phyloP scores from a whole-genome alignment of 2,329 filamentous ascomycete genomes.

The Microcyclospora tardicrescens region DNA sequence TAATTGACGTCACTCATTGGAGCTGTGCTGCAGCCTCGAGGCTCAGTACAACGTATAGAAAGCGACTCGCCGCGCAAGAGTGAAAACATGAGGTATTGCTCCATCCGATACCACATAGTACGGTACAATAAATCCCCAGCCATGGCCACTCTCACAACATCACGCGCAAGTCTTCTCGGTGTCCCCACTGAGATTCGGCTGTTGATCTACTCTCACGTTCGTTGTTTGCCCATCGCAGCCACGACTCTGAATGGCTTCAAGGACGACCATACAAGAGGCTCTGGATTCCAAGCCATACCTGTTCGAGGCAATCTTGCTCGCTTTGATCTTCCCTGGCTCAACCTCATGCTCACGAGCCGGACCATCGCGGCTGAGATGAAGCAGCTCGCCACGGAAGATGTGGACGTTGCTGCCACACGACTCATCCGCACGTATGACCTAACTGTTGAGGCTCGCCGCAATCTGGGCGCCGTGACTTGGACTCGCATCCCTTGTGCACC shows the following conservation, averaged over 20 bases:
- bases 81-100: too few species aligned
- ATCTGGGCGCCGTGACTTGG: conserved; percentile 7
- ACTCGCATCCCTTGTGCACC: conserved; percentile 10
- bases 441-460: conserved; percentile 2
- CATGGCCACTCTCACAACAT: too few species aligned
- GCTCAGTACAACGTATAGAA: too few species aligned
- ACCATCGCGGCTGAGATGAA: conserved; percentile 7
- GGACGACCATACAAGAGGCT: background rate
- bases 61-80: too few species aligned
- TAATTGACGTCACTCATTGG: too few species aligned
- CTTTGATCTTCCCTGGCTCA: conserved; percentile 10
- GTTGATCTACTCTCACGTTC: conserved; percentile 1
- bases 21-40: too few species aligned
- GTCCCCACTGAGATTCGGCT: conserved; percentile 2
- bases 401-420: background rate
- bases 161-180: conserved; percentile 1
- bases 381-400: conserved; percentile 1
- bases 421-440: conserved; percentile 6
- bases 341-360: conserved; percentile 9
- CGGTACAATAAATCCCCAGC: too few species aligned
- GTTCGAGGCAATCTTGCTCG: conserved; percentile 2
- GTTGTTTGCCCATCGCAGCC: background rate
- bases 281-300: background rate
- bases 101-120: too few species aligned
- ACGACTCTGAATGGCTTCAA: background rate